A percentile compares a stretch with the other conserved stretches of the same genome.
These are phyloP conservation scores for Cymodocea nodosa DNA, from an alignment of 116 monocot species.

Conservation along the genomic window DNA sequence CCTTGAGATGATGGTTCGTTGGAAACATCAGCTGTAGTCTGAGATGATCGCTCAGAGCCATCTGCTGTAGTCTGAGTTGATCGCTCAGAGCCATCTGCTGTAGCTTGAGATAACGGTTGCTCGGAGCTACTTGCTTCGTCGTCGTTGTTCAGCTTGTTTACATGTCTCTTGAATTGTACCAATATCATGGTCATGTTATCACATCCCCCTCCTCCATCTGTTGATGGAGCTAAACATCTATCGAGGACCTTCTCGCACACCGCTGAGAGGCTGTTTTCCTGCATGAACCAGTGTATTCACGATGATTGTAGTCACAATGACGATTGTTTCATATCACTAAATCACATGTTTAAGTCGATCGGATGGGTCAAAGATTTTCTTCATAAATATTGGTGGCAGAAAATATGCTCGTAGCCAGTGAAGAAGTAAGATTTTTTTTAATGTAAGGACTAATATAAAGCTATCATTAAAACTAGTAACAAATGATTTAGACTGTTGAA, in stretches of 20 bases:
- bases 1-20: background rate
- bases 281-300: slow-evolving; percentile 1
- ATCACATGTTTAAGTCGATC: no score
- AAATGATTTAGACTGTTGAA: no score
- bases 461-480: no score
- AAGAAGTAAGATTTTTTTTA: no score
- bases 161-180: slow-evolving; percentile 55
- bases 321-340: no score
- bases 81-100: background rate
- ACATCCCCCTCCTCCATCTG: slow-evolving; percentile 49
- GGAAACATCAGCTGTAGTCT: no score
- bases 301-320: no score
- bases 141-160: slow-evolving; percentile 22
- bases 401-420: no score
- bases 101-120: background rate
- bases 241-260: slow-evolving; percentile 61
- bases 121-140: slow-evolving; percentile 1
- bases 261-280: slow-evolving; percentile 44
- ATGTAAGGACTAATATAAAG: no score
- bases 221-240: slow-evolving; percentile 58
- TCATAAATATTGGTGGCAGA: no score
- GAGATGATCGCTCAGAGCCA: background rate
- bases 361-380: no score
- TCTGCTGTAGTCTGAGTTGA: background rate
- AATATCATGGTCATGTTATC: slow-evolving; percentile 80